phyloP scores from a whole-genome alignment of 2,329 filamentous ascomycete species.

The Botrytis sinoallii region DNA sequence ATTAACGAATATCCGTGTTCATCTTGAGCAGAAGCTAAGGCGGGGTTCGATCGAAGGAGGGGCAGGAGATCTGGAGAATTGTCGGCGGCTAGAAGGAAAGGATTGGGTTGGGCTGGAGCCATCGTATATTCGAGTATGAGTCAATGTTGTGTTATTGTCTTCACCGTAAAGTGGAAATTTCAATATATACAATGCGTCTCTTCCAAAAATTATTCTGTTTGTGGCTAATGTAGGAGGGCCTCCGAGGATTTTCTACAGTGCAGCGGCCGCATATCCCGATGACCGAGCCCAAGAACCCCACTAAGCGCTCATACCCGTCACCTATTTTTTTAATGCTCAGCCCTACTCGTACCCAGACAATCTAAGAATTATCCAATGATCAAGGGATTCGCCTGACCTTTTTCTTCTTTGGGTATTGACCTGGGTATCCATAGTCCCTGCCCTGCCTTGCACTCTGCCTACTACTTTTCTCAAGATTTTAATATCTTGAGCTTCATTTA shows the following conservation, averaged over 20 bases:
- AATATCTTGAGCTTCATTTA: background rate
- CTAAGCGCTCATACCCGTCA: background rate
- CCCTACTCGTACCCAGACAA: background rate
- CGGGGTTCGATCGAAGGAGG: constrained; percentile 69
- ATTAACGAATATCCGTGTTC: constrained; percentile 91
- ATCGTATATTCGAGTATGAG: constrained; percentile 12
- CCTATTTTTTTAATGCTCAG: background rate
- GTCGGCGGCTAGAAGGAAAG: constrained; percentile 77
- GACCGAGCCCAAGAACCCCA: background rate
- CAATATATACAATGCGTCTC: background rate
- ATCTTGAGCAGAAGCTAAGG: constrained; percentile 78
- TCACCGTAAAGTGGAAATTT: background rate
- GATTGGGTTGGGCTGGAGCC: constrained; percentile 47
- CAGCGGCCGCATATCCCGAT: constrained; percentile 5
- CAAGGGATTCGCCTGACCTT: background rate
- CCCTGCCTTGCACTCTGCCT: background rate
- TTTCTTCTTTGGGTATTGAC: background rate
- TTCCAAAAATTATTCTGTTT: background rate
- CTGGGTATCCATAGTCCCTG: background rate
- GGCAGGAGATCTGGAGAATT: constrained; percentile 70
- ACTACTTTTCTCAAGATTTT: background rate
- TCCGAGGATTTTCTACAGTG: background rate
- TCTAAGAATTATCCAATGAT: background rate
- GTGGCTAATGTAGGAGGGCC: background rate
- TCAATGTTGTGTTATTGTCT: background rate